Evolutionary conservation across 805 yeast species (phyloP), one percentile per base, ranked within the genome.

Genomic region (Naumovozyma baii): DNA sequence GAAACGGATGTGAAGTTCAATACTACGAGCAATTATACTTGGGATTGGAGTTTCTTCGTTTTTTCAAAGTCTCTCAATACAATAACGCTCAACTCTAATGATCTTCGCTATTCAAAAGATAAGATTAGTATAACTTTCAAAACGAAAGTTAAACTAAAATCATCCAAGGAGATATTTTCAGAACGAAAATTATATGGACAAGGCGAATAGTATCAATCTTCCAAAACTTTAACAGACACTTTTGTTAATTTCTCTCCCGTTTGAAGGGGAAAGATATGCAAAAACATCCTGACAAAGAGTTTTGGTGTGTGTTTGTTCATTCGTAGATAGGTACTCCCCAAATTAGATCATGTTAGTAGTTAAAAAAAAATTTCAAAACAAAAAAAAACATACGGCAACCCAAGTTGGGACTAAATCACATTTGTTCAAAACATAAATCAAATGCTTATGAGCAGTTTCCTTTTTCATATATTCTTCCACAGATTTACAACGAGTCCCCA

Each of bases 391-490:
- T 86, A 88, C 97, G 56, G 97, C 96, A 57, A 86, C 96, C 96
- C 97, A 90, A 35, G 96, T 90, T 48, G 98, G 98, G 38, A 90
- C 96, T 57, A 90, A 77, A 71, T 90, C 98, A 75, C 96, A 88
- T 73, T 90, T 90, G 75, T 90, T 90, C 66, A 90, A 69, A 41
- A 92, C 95, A 60, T 82, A 88, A 50, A 90, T 82, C 68, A 90
- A 72, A 71, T 92, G 98, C 67, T 90, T 90, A 61, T 92, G 98
- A 12, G 97, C 85, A 57, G 94, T 87, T 66, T 90, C 98, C 49
- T 84, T 90, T 52, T 74, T 77, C 61, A 90, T 85, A 60, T 86
- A 88, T 55, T 86, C 87, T 63, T 92, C 96, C 40, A 90, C 96
- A 2, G 94, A 74, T 52, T 73, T 80, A 72, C 98, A 90, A 52